Evolutionary conservation across 495 filamentous ascomycete species (phyloP), one percentile per base, ranked within the genome.

Genomic region (Diplogelasinospora grovesii): DNA sequence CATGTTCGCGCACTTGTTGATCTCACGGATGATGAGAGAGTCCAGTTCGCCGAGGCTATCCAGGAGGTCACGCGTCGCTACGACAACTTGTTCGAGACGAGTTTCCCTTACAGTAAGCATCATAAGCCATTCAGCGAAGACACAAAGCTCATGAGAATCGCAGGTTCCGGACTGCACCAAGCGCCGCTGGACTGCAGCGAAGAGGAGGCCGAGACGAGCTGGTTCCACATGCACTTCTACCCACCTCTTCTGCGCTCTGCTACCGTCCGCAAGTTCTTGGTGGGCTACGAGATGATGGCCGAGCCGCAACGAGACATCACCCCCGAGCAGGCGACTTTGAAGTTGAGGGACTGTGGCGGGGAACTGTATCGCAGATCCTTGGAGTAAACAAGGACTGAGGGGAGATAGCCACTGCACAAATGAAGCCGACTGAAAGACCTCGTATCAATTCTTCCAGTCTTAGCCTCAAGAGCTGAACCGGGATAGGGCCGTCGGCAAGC

Each of bases 231-330:
- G 66, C 92, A 98, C 64, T 98, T 97, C 62, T 96, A 94, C 61
- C 92, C 92, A 11, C 92, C 92, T 6, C 69, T 98, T 26, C 72
- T 98, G 47, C 78, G 92, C 29, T 94, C 88, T 46, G 92, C 92
- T 8, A 90, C 86, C 4, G 93, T 98, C 22, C 79, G 83, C 42
- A 98, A 98, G 69, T 98, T 97, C 66, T 54, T 95, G 27, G 92
- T 97, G 20, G 92, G 92, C 37, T 95, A 89, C 59, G 89, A 98
- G 64, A 65, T 98, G 70, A 78, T 98, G 79, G 92, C 85, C 2
- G 92, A 98, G 64, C 92, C 92, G 19, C 92, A 98, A 61, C 77
- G 92, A 34, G 92, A 98, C 59, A 98, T 98, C 53, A 98, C 93
- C 1, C 89, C 92, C 0, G 92, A 98, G 61, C 92, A 98, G 60